A percentile compares a stretch with the other conserved stretches of the same genome.
Conservation (phyloP, 106 monocot genomes). For the Platanthera guangdongensis region DNA sequence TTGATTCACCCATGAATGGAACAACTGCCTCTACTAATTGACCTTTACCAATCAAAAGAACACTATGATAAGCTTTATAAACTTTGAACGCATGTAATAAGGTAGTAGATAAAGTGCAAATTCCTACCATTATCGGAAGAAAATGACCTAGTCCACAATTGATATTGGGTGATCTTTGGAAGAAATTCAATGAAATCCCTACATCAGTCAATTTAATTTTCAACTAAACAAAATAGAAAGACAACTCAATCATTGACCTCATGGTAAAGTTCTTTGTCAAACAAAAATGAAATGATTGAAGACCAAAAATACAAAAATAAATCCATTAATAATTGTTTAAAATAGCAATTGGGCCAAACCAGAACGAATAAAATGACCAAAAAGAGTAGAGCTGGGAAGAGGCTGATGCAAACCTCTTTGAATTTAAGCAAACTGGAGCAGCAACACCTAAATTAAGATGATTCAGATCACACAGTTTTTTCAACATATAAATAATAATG, state of each 20-base stretch:
- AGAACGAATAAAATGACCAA: neutral
- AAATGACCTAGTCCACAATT: slow-evolving; percentile 59
- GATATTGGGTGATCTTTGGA: slow-evolving; percentile 35
- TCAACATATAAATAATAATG: neutral
- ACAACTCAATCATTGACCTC: too few relatives aligned
- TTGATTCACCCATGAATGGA: slow-evolving; percentile 96
- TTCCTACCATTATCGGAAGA: slow-evolving; percentile 61
- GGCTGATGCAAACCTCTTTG: slow-evolving; percentile 19
- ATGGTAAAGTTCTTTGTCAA: neutral
- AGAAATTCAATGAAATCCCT: slow-evolving; percentile 35
- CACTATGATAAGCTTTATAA: neutral
- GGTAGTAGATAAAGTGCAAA: neutral
- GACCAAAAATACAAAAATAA: neutral
- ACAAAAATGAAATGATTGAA: neutral
- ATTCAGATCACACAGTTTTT: neutral
- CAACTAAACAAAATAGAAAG: neutral
- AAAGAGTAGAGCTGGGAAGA: neutral
- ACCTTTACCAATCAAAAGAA: slow-evolving; percentile 33
- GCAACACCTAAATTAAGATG: slow-evolving; percentile 12
- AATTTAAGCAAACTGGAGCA: slow-evolving; percentile 11
- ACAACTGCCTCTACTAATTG: slow-evolving; percentile 76
- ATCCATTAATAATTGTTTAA: neutral
- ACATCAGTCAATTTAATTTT: slow-evolving; percentile 10
- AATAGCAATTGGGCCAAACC: neutral
- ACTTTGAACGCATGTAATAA: neutral